These are phyloP conservation scores for Panicum virgatum DNA, from an alignment of 202 grass and related monocot species.

Conservation along the genomic window DNA sequence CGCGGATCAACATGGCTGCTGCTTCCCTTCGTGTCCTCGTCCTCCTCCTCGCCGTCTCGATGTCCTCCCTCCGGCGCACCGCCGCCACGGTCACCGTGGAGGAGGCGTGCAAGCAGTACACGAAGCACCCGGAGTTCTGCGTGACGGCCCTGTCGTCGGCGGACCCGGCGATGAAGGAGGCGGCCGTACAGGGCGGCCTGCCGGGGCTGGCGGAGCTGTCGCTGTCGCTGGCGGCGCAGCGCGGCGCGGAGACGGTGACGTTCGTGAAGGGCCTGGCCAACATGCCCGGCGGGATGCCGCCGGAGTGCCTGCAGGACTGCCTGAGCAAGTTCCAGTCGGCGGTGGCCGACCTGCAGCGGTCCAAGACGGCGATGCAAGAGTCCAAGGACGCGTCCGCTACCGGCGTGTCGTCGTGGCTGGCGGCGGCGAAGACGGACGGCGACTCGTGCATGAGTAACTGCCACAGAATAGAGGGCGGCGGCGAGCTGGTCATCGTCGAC, in stretches of 20 bases:
- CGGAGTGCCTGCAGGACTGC: conserved; percentile 56
- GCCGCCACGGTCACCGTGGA: not conserved
- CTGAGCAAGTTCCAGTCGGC: conserved; percentile 49
- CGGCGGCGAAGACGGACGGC: conserved; percentile 48
- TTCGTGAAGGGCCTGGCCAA: conserved; percentile 29
- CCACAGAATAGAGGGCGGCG: conserved; percentile 31
- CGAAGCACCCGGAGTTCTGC: conserved; percentile 33
- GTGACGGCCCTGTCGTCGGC: conserved; percentile 7
- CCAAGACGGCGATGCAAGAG: conserved; percentile 38
- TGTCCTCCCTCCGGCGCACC: not conserved
- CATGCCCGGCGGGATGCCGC: conserved; percentile 20
- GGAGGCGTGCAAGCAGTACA: conserved; percentile 43
- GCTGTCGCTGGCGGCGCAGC: conserved; percentile 32
- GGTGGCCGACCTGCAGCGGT: conserved; percentile 49
- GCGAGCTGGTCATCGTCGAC: conserved; percentile 23
- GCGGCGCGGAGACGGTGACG: conserved; percentile 17
- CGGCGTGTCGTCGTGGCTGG: conserved; percentile 25
- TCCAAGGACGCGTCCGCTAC: conserved; percentile 25
- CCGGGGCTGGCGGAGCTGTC: conserved; percentile 41
- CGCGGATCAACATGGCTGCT: not conserved
- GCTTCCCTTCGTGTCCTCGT: not conserved
- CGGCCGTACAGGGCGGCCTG: not conserved
- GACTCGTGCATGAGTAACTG: conserved; percentile 46
- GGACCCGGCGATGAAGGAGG: conserved; percentile 13
- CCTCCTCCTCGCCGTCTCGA: not conserved